These are phyloP conservation scores for Mortierella claussenii DNA, from an alignment of 192 early-diverging fungal species.

Conservation along the genomic window DNA sequence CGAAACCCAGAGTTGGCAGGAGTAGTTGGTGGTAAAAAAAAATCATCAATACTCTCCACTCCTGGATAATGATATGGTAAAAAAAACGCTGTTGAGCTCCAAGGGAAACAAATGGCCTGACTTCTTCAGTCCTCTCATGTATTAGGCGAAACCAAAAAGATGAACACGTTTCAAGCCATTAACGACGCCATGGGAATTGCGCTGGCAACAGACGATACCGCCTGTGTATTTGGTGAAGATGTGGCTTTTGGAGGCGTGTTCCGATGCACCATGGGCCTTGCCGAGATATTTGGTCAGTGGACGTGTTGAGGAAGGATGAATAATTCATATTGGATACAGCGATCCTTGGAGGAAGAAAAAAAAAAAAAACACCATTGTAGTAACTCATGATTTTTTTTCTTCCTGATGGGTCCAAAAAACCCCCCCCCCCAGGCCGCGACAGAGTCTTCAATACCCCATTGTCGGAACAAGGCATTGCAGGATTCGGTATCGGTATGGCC, in stretches of 20 bases:
- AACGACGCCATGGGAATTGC: constrained; percentile 93
- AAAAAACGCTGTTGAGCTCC: constrained; percentile 5
- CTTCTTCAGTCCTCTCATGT: not conserved
- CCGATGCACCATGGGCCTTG: constrained; percentile 90
- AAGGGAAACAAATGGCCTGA: not conserved
- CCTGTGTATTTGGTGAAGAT: constrained; percentile 97
- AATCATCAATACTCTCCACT: not conserved
- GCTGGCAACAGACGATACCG: constrained; percentile 86
- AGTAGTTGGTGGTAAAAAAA: constrained; percentile 66
- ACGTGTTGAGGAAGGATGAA: too few species aligned
- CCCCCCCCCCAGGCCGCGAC: constrained; percentile 74
- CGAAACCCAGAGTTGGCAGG: constrained; percentile 75
- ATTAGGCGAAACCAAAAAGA: constrained; percentile 79
- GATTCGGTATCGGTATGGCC: constrained; percentile 95
- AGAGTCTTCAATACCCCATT: constrained; percentile 98
- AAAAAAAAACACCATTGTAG: not conserved
- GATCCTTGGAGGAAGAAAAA: not conserved
- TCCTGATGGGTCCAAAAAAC: too few species aligned
- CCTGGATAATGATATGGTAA: not conserved
- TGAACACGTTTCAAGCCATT: constrained; percentile 94
- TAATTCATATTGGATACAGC: too few species aligned
- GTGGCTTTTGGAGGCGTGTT: constrained; percentile 98
- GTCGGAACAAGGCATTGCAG: constrained; percentile 95
- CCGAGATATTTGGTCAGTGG: constrained; percentile 83
- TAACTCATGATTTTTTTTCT: too few species aligned